These are phyloP conservation scores for Solanum chmielewskii DNA, from an alignment of 257 asterid species.

Conservation along the genomic window DNA sequence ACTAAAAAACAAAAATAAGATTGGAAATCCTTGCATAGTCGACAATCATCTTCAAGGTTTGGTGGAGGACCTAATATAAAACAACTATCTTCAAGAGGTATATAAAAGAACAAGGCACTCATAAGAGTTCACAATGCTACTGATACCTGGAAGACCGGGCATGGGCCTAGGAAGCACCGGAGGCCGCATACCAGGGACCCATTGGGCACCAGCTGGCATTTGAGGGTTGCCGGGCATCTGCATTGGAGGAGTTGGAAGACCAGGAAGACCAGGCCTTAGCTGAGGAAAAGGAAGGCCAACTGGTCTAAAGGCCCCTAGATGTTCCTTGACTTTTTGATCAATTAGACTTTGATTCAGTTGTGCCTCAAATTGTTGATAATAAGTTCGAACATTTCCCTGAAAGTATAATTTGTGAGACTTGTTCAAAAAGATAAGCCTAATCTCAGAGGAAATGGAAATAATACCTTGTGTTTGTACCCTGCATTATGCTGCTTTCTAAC, in stretches of 20 bases:
- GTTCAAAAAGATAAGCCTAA: background rate
- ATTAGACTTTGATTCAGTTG: slow-evolving; percentile 87
- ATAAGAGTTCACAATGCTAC: background rate
- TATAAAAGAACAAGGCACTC: background rate
- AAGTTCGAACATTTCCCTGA: slow-evolving; percentile 84
- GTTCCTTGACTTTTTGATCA: slow-evolving; percentile 94
- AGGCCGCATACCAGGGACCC: slow-evolving; percentile 61
- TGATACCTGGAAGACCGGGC: slow-evolving; percentile 61
- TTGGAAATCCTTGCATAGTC: background rate
- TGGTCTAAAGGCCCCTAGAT: slow-evolving; percentile 83
- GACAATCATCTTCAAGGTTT: background rate
- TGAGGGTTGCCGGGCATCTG: slow-evolving; percentile 44
- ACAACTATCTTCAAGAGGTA: background rate
- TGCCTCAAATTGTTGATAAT: slow-evolving; percentile 95
- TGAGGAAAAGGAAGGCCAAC: slow-evolving; percentile 49
- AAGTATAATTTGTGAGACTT: slow-evolving; percentile 1
- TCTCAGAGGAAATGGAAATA: background rate
- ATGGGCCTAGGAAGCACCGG: slow-evolving; percentile 69
- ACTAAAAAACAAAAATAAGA: background rate
- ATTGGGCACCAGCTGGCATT: slow-evolving; percentile 30
- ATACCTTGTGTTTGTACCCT: slow-evolving; percentile 97
- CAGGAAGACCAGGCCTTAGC: slow-evolving; percentile 64
- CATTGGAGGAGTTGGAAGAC: slow-evolving; percentile 38
- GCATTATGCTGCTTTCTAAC: slow-evolving; percentile 95
- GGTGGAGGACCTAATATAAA: background rate